Percentiles rank a stretch among this genome's conserved stretches.
These are phyloP conservation scores for Antarctomyces pellizariae DNA, from an alignment of 495 filamentous ascomycete species.

Conservation along the genomic window DNA sequence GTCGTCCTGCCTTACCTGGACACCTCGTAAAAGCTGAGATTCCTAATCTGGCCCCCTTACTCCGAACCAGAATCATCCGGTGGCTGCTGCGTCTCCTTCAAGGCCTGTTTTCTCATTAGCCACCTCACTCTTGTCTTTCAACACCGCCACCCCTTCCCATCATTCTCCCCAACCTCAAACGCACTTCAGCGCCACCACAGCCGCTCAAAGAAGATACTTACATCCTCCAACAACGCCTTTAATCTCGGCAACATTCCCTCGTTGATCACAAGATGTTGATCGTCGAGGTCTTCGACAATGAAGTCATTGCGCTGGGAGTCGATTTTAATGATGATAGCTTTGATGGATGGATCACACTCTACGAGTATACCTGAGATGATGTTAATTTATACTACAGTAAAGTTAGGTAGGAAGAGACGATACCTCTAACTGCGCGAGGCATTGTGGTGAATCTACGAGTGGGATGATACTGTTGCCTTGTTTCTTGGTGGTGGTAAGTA, in stretches of 20 bases:
- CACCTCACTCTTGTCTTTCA: too few species aligned
- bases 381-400: too few species aligned
- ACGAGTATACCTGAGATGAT: constrained; percentile 43
- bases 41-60: too few species aligned
- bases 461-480: too few species aligned
- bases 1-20: too few species aligned
- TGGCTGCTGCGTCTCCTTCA: constrained; percentile 8
- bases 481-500: too few species aligned
- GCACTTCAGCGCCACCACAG: neutral
- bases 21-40: too few species aligned
- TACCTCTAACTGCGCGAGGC: too few species aligned
- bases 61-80: constrained; percentile 6
- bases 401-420: too few species aligned
- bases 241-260: constrained; percentile 37
- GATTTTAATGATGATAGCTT: constrained; percentile 35
- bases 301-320: constrained; percentile 28
- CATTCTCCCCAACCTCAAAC: too few species aligned
- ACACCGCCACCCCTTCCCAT: too few species aligned
- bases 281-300: constrained; percentile 49
- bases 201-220: constrained; percentile 13
- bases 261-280: constrained; percentile 48
- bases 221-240: constrained; percentile 36
- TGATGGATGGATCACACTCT: constrained; percentile 42
- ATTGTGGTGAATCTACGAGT: too few species aligned
- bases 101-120: constrained; percentile 4